Evolutionary conservation across 1,284 basidiomycete genomes (phyloP), one percentile per base, ranked within the genome.

Genomic region (Porogramme epimiltina): DNA sequence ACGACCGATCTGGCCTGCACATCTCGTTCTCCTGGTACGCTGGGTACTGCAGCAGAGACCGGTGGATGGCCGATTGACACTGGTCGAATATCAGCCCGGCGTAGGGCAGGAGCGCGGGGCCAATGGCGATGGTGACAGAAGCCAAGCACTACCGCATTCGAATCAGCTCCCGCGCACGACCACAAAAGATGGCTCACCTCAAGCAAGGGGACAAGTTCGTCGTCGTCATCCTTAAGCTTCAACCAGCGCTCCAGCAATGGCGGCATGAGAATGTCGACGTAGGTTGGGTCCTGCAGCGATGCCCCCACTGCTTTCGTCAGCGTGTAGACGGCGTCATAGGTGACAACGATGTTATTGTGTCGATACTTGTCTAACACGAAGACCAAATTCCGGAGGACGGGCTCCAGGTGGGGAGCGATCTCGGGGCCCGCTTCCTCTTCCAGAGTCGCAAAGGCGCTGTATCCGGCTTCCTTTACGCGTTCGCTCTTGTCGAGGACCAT

Each of bases 401-500:
- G 95, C 63, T 96, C 93, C 15, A 99, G 84, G 75, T 90, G 98
- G 0, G 96, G 97, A 16, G 87, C 89, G 44, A 99, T 84, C 64
- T 91, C 91, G 2, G 81, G 69, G 3, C 94, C 95, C 1, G 96
- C 97, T 70, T 98, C 97, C 73, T 99, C 97, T 72, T 99, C 97
- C 11, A 99, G 82, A 8, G 97, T 99, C 2, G 97, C 97, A 67
- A 99, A 99, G 0, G 97, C 97, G 59, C 91, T 95, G 73, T 97
- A 99, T 19, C 97, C 97, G 1, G 97, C 97, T 74, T 99, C 97
- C 74, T 99, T 97, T 0, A 99, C 97, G 19, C 95, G 91, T 75
- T 99, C 99, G 78, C 99, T 99, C 73, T 93, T 92, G 70, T 99
- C 97, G 46, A 99, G 79, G n/a, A 98, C 95, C 92, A 96, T 98